Conservation (phyloP, 805 yeast genomes). For the Myxozyma lipomycoides region DNA sequence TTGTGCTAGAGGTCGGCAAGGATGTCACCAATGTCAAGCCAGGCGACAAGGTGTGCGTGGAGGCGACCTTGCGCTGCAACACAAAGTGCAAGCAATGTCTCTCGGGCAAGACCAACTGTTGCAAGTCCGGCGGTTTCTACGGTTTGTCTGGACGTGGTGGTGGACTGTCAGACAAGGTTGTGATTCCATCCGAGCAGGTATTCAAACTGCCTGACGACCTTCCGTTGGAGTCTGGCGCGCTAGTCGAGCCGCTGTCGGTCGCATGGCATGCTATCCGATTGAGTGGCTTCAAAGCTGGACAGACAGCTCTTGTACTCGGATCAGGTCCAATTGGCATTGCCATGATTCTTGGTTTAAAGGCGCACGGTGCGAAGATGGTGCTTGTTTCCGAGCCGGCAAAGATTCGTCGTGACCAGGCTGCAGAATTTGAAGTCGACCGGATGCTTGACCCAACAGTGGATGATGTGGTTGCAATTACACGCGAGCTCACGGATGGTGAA, state of each 20-base stretch:
- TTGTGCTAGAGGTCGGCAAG: conserved; percentile 45
- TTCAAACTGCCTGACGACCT: conserved; percentile 43
- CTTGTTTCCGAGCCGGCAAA: conserved; percentile 52
- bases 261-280: conserved; percentile 56
- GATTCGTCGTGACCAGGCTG: conserved; percentile 43
- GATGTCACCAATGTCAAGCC: conserved; percentile 43
- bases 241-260: conserved; percentile 56
- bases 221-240: conserved; percentile 47
- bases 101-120: conserved; percentile 51
- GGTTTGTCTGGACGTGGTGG: conserved; percentile 60
- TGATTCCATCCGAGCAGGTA: conserved; percentile 42
- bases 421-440: conserved; percentile 36
- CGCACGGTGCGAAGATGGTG: conserved; percentile 43
- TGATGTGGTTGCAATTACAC: conserved; percentile 40
- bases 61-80: conserved; percentile 57
- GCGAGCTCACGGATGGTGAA: conserved; percentile 38
- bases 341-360: conserved; percentile 49
- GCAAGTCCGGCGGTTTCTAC: conserved; percentile 46
- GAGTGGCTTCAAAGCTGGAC: conserved; percentile 42
- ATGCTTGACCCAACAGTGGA: conserved; percentile 48
- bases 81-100: conserved; percentile 48
- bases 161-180: conserved; percentile 50
- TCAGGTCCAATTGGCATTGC: conserved; percentile 56
- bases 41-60: conserved; percentile 61
- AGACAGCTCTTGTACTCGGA: conserved; percentile 49